phyloP scores from a whole-genome alignment of 306 rosid species.

The Corylus heterophylla region DNA sequence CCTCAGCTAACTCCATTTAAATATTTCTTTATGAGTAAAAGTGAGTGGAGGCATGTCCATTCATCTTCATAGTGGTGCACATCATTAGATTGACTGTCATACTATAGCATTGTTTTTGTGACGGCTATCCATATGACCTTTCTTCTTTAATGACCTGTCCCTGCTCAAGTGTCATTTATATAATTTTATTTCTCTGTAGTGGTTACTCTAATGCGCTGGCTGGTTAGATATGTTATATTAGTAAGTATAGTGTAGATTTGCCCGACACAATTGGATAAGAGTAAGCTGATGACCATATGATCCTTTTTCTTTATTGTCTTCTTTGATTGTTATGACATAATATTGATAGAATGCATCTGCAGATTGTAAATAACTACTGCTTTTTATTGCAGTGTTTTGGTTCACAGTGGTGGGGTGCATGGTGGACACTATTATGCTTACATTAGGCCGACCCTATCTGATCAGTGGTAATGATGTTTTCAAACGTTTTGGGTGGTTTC shows the following conservation, averaged over 20 bases:
- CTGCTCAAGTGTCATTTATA: not conserved
- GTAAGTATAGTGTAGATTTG: not conserved
- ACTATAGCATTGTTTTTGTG: not conserved
- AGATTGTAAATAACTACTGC: not conserved
- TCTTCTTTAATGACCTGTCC: not conserved
- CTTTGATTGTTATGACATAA: not conserved
- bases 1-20: not conserved
- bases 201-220: not conserved
- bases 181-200: not conserved
- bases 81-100: not conserved
- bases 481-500: not conserved
- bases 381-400: slow-evolving; percentile 76
- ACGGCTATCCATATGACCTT: not conserved
- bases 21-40: not conserved
- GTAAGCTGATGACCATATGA: not conserved
- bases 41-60: not conserved
- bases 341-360: not conserved
- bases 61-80: not conserved
- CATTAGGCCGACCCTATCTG: slow-evolving; percentile 82
- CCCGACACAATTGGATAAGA: not conserved
- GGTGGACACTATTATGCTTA: slow-evolving; percentile 96
- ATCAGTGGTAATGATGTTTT: slow-evolving; percentile 66
- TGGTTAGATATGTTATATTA: not conserved
- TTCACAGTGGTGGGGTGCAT: slow-evolving; percentile 95
- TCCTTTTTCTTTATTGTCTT: not conserved